Base-by-base conservation (phyloP, 2,329 filamentous ascomycete genomes). In the Verticillium dahliae region DNA sequence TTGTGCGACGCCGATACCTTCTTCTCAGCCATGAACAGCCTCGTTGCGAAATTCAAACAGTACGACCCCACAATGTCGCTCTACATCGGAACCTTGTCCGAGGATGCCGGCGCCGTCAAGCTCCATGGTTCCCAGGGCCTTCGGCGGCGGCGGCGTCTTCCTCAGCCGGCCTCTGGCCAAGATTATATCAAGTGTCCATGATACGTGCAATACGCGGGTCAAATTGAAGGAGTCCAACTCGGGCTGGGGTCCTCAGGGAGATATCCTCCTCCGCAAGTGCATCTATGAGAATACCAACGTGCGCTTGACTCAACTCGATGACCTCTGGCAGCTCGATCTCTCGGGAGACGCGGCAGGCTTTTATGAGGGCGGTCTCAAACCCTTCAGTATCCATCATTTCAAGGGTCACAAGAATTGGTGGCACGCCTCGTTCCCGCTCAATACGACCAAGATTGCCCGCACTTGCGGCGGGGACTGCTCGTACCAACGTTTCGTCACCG, bases 1-100 rank as follows among this genome's bases (percentile, higher is more conserved):
- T 75, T 81, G 18, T 83, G 82, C 65, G 82, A 85, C 62, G 82
- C 85, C 62, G 82, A 85, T 64, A 85, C 85, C 1, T 87, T 87
- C 70, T 87, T 87, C 69, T 78, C 81, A 2, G 83, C 81, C 1
- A 77, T 87, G 57, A 70, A 79, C 59, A 75, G 76, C 1, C 73
- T 88, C 14, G 74, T 78, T 31, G 70, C 78, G n/a, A 74, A 78
- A 5, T 76, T 87, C 3, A 68, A 67, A 37, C 69, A 72, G 39
- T 77, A 82, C 64, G 79, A 87, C 67, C 75, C 81, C 67, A 76
- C 74, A 1, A 69, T 75, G 18, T 76, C 81, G 2, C 69, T 75
- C 38, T 88, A 86, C 69, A 73, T 87, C 11, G 85, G 85, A 2
- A 80, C 80, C 1, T 70, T 87, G 6, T 84, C 84, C 1, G 85